Base-by-base conservation (phyloP, 139 green algal genomes). In the Zygnema cylindricum region DNA sequence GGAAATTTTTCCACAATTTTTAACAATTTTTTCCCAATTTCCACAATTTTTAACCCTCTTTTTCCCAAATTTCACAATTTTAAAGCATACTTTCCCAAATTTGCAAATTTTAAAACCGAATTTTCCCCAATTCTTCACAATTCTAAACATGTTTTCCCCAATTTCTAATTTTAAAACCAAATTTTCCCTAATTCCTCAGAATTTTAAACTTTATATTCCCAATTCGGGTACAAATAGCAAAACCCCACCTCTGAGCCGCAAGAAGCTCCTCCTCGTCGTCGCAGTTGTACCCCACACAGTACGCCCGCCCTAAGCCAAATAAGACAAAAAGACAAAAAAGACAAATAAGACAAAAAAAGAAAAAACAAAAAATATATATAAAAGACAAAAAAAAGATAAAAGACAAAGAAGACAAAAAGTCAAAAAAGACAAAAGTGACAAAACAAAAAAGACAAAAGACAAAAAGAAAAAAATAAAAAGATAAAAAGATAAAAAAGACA, bases 221-320 rank as follows among this genome's bases (percentile, higher is more conserved):
- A n/a, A n/a, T n/a, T n/a, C n/a, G n/a, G n/a, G n/a, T n/a, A n/a
- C n/a, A n/a, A n/a, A n/a, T n/a, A n/a, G n/a, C n/a, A n/a, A n/a
- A n/a, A n/a, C n/a, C n/a, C n/a, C 30, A 87, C 81, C 81, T 87
- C 43, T 86, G 84, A 88, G 84, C 84, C 7, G 76, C 73, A 25
- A 79, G 33, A 54, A 89, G 84, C 73, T 89, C 84, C 2, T 88
- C n/a, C n/a, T 89, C 84, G 76, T 89, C 84, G 2, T 35, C n/a
- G 23, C 69, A 88, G 38, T 87, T 87, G 76, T 89, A 89, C 1
- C 84, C 84, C 3, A 89, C 2, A 2, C n/a, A 88, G 84, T 89
- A 89, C 39, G 84, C 84, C 11, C 73, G 84, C 3, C 71, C 84
- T 89, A 41, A 69, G 77, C n/a, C n/a, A n/a, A n/a, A n/a, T n/a